Conservation (phyloP, 2,329 filamentous ascomycete genomes). For the Seiridium cupressi region DNA sequence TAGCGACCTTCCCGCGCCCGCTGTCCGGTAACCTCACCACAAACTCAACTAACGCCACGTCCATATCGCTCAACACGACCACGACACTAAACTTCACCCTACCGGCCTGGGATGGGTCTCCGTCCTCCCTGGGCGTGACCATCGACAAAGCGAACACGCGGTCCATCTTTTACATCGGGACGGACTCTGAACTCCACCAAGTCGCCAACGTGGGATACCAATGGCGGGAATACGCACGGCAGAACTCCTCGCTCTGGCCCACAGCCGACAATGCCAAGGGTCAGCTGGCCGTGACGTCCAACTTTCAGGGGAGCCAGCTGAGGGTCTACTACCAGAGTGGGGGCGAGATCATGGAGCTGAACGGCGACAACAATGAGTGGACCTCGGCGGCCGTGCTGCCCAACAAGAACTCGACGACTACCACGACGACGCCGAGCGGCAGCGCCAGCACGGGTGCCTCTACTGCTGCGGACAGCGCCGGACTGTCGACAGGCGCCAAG, state of each 20-base stretch:
- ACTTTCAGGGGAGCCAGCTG: conserved; percentile 18
- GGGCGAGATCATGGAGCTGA: conserved; percentile 27
- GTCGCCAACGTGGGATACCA: conserved; percentile 20
- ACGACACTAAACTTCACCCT: conserved; percentile 23
- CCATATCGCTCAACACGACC: conserved; percentile 15
- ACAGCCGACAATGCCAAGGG: conserved; percentile 21
- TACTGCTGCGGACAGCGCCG: neutral
- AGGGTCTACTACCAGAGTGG: conserved; percentile 34
- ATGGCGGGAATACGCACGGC: conserved; percentile 23
- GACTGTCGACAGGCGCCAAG: conserved; percentile 31
- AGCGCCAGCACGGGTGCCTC: neutral
- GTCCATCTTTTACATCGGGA: conserved; percentile 35
- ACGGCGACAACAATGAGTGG: conserved; percentile 27
- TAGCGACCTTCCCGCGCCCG: conserved; percentile 31
- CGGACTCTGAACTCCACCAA: conserved; percentile 31
- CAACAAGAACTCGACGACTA: conserved; percentile 18
- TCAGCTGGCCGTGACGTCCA: conserved; percentile 26
- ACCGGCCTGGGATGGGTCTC: conserved; percentile 28
- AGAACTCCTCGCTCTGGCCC: conserved; percentile 15
- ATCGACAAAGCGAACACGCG: conserved; percentile 25
- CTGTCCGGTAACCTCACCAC: conserved; percentile 22
- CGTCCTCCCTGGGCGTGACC: conserved; percentile 24
- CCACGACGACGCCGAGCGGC: conserved; percentile 1
- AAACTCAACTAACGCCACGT: conserved; percentile 20
- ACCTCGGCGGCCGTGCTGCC: conserved; percentile 23